Conservation (phyloP, 2,329 filamentous ascomycete genomes). For the Immersiporthe knoxdaviesiana region DNA sequence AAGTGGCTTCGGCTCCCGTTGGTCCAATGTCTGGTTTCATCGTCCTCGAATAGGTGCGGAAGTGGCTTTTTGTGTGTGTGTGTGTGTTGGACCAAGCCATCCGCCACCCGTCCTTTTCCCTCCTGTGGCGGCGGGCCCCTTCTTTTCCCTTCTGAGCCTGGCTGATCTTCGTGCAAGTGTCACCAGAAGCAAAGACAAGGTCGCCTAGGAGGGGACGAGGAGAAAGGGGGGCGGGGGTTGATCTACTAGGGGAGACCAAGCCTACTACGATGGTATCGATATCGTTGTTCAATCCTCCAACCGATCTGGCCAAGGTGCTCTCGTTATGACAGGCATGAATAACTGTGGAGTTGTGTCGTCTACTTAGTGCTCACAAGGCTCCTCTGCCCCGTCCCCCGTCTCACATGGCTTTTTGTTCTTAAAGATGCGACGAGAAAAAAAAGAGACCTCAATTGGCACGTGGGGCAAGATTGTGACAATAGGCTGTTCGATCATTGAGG, state of each 20-base stretch:
- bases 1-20: conserved; percentile 18
- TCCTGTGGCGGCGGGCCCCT: too few species aligned
- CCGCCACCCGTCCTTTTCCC: background rate
- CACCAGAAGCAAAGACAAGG: conserved; percentile 20
- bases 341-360: background rate
- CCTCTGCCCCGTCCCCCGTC: background rate
- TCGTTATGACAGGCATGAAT: background rate
- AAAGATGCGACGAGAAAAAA: background rate
- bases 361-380: background rate
- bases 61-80: conserved; percentile 7
- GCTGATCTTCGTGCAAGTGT: conserved; percentile 14
- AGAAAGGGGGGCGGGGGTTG: too few species aligned
- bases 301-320: background rate
- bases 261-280: background rate
- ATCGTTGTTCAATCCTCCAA: background rate
- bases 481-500: background rate
- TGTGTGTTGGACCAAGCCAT: conserved; percentile 8
- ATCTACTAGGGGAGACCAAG: background rate
- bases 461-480: background rate
- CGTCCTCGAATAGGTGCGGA: conserved; percentile 13
- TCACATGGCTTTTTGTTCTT: background rate
- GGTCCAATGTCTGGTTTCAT: conserved; percentile 26
- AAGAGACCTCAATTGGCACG: background rate
- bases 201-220: conserved; percentile 16
- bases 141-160: conserved; percentile 1